Conservation (phyloP, 202 grass and related monocot genomes). For the Digitaria exilis region DNA sequence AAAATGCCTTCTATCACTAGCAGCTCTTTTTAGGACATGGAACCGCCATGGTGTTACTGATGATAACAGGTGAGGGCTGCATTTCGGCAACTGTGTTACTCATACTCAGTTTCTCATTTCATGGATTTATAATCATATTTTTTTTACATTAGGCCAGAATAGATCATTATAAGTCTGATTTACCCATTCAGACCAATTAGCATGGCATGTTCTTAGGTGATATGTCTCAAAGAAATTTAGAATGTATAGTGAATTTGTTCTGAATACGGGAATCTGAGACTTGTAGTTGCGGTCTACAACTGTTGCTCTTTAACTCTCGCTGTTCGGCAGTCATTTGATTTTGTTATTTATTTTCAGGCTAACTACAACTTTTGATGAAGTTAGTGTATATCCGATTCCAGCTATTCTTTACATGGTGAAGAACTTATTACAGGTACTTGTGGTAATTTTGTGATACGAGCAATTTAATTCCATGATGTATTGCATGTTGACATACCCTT, state of each 20-base stretch:
- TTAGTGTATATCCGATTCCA: conserved; percentile 83
- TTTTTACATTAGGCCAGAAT: too few species aligned
- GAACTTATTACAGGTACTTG: conserved; percentile 86
- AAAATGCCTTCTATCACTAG: conserved; percentile 76
- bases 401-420: conserved; percentile 83
- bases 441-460: not conserved
- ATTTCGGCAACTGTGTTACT: not conserved
- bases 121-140: too few species aligned
- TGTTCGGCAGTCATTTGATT: not conserved
- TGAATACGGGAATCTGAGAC: not conserved
- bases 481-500: conserved; percentile 36
- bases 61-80: conserved; percentile 66
- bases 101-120: not conserved
- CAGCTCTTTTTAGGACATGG: conserved; percentile 73
- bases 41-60: conserved; percentile 78
- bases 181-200: not conserved
- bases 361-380: conserved; percentile 84
- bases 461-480: conserved; percentile 1
- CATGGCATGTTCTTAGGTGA: not conserved
- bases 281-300: not conserved
- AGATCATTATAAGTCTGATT: not conserved
- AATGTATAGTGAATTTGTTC: not conserved
- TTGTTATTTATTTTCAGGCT: conserved; percentile 60
- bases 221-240: not conserved
- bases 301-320: not conserved